Base-by-base conservation (phyloP, 129 eudicot genomes). In the Calendula officinalis region DNA sequence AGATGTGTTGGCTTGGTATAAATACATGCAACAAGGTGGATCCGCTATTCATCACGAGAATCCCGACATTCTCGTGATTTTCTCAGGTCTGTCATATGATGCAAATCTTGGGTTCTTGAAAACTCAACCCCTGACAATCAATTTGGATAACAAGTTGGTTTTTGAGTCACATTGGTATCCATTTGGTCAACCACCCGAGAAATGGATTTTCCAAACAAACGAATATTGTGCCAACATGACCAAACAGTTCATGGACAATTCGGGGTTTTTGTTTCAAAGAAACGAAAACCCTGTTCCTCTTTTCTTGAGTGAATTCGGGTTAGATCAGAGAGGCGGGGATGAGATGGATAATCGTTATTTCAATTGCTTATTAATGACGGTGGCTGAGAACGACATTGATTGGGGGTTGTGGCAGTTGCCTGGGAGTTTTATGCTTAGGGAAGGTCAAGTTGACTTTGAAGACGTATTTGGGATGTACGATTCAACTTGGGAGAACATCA, bases 391-490 rank as follows among this genome's bases (percentile, higher is more conserved):
- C 3, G 96, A 88, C 42, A 27, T 82, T 27, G 96, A 88, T 69
- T 88, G 96, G 96, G 94, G 80, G 14, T 67, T 84, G 22, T 88
- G 96, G 96, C 78, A 78, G 42, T 76, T 84, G 35, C 86, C 78
- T 7, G 94, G 96, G 14, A 88, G 96, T 65, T 88, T 65, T 57
- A 81, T 81, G 77, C 67, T 84, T 56, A 78, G 89, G 50, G 74
- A 84, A 59, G 89, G 87, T 13, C 30, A 40, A 2, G 73, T 70
- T 6, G 85, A 80, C 13, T 9, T 37, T 60, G 87, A 84, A 11
- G 94, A 88, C 50, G 67, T 64, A 1, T 88, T 64, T 51, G 96
- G 94, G 7, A 59, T 85, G 51, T 57, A 77, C 10, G 84, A 88
- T 64, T 40, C 36, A 7, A 55, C 54, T 32, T 88, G 96, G 96